Conservation (phyloP, 371 early-diverging fungal genomes). For the Fennellomyces sp. region DNA sequence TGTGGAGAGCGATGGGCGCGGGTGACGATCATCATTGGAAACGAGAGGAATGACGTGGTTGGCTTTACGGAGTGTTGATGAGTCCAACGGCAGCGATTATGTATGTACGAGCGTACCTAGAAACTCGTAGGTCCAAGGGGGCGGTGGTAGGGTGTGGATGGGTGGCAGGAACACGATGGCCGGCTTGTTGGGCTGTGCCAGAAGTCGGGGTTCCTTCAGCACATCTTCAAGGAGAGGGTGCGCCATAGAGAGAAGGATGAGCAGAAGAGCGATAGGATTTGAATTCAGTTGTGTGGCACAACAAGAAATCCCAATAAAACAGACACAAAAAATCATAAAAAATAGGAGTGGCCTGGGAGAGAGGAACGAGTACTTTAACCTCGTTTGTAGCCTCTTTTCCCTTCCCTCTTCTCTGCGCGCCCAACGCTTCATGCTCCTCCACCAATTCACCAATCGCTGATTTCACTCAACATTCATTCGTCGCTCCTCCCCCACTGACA, state of each 20-base stretch:
- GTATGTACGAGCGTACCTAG: constrained; percentile 21
- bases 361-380: neutral
- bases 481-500: neutral
- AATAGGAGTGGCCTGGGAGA: neutral
- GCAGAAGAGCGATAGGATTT: neutral
- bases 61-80: constrained; percentile 9
- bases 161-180: constrained; percentile 35
- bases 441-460: neutral
- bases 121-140: constrained; percentile 20
- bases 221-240: constrained; percentile 19
- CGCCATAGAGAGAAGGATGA: neutral
- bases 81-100: neutral
- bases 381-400: neutral
- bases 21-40: neutral
- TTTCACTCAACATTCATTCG: neutral
- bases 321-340: neutral
- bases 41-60: constrained; percentile 26
- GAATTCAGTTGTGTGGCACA: neutral
- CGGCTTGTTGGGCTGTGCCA: neutral
- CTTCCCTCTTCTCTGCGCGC: neutral
- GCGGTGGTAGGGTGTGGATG: constrained; percentile 2
- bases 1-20: constrained; percentile 8
- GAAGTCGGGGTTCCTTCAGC: constrained; percentile 18
- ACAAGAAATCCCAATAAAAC: no score
- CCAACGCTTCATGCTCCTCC: neutral